These are phyloP conservation scores for Starmerella geochares DNA, from an alignment of 805 yeast genomes.

Conservation along the genomic window DNA sequence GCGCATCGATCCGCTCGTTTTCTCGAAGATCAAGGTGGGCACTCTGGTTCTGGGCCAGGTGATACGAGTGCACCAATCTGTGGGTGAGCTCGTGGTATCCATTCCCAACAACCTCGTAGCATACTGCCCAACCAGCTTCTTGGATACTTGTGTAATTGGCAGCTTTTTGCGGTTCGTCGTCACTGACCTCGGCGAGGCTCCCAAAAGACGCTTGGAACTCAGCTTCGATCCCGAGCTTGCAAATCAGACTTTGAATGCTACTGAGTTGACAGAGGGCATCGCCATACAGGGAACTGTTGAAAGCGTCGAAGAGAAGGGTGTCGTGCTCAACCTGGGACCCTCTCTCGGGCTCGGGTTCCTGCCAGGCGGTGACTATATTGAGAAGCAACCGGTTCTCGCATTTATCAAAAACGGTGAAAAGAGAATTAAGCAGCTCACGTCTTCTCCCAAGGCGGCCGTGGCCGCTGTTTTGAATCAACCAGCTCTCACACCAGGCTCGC, in stretches of 20 bases:
- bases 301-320: conserved; percentile 89
- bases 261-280: conserved; percentile 53
- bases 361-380: conserved; percentile 46
- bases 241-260: conserved; percentile 49
- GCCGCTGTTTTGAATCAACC: conserved; percentile 54
- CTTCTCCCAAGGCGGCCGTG: conserved; percentile 40
- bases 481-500: conserved; percentile 59
- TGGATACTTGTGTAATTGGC: conserved; percentile 54
- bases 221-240: conserved; percentile 65
- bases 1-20: conserved; percentile 52
- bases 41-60: conserved; percentile 70
- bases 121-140: conserved; percentile 54
- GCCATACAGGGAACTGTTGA: conserved; percentile 66
- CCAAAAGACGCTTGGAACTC: conserved; percentile 33
- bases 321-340: conserved; percentile 58
- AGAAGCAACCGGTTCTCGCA: conserved; percentile 64
- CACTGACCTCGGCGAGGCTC: conserved; percentile 38
- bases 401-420: conserved; percentile 34
- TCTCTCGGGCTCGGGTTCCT: conserved; percentile 41
- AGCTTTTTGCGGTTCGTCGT: conserved; percentile 81
- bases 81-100: conserved; percentile 55
- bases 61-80: conserved; percentile 38
- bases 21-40: conserved; percentile 59
- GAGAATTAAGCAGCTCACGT: conserved; percentile 15
- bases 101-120: conserved; percentile 77